Conservation (phyloP, 768 basidiomycete genomes). For the Boletus sensibilis region DNA sequence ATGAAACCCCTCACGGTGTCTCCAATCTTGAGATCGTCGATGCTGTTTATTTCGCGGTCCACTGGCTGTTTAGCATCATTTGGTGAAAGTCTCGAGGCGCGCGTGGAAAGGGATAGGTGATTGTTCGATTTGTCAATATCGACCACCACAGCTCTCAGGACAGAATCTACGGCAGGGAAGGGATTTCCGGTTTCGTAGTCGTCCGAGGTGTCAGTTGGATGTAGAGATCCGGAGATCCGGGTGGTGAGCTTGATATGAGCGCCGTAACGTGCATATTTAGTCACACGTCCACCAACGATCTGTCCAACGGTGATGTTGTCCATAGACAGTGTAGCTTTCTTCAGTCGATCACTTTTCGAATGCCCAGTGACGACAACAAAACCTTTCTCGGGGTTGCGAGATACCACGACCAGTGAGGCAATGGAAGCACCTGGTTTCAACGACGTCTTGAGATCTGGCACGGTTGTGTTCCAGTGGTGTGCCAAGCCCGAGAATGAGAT, state of each 20-base stretch:
- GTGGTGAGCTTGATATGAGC: slow-evolving; percentile 74
- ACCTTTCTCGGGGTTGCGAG: slow-evolving; percentile 80
- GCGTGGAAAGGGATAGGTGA: slow-evolving; percentile 77
- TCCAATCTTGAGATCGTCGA: slow-evolving; percentile 68
- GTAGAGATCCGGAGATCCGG: slow-evolving; percentile 71
- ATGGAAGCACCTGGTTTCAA: slow-evolving; percentile 71
- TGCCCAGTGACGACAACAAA: slow-evolving; percentile 82
- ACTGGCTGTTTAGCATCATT: slow-evolving; percentile 47
- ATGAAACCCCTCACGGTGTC: slow-evolving; percentile 84
- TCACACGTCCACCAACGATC: slow-evolving; percentile 76
- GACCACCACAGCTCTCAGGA: slow-evolving; percentile 72
- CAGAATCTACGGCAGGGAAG: slow-evolving; percentile 60
- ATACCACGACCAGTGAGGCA: slow-evolving; percentile 82
- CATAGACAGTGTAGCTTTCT: slow-evolving; percentile 56
- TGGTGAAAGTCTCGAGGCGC: slow-evolving; percentile 66
- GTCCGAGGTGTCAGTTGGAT: slow-evolving; percentile 81
- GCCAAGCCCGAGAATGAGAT: slow-evolving; percentile 88
- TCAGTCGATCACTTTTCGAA: slow-evolving; percentile 54
- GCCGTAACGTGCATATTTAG: slow-evolving; percentile 67
- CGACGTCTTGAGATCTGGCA: slow-evolving; percentile 59
- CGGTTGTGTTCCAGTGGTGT: slow-evolving; percentile 65
- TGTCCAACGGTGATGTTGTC: slow-evolving; percentile 72
- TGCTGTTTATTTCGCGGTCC: slow-evolving; percentile 65
- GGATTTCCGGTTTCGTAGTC: slow-evolving; percentile 61
- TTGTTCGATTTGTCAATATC: slow-evolving; percentile 63